Conservation (phyloP, 768 basidiomycete species). For the Zangia roseola region DNA sequence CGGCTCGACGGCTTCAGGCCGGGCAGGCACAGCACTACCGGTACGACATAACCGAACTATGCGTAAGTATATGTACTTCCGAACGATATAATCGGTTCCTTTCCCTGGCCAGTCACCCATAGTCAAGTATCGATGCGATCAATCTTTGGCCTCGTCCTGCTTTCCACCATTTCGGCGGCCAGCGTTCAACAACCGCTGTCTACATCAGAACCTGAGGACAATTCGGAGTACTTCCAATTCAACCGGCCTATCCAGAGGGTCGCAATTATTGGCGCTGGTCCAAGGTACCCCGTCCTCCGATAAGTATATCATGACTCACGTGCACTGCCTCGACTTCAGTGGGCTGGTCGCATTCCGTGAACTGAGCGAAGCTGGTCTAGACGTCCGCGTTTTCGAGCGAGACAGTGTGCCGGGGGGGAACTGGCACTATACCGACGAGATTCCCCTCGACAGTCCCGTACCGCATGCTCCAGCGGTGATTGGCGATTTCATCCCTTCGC, state of each 20-base stretch:
- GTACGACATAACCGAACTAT: no score
- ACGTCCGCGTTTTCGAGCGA: slow-evolving; percentile 19
- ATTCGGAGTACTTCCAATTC: slow-evolving; percentile 6
- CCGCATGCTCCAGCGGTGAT: slow-evolving; percentile 7
- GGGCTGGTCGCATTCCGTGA: slow-evolving; percentile 13
- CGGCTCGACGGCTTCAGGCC: no score
- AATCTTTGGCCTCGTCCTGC: not conserved
- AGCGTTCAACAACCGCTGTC: slow-evolving; percentile 2
- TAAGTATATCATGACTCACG: no score
- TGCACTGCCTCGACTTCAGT: no score
- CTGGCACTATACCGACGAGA: slow-evolving; percentile 20
- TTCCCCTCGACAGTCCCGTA: slow-evolving; percentile 8
- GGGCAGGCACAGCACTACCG: no score
- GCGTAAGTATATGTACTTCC: no score
- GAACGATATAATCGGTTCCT: no score
- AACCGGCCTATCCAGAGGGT: slow-evolving; percentile 13
- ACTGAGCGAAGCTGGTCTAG: slow-evolving; percentile 13
- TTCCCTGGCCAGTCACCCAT: no score
- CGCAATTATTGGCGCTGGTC: slow-evolving; percentile 16
- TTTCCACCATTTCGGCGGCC: not conserved
- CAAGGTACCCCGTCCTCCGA: no score
- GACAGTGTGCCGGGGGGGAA: slow-evolving; percentile 10
- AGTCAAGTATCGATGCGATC: not conserved
- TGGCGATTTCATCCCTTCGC: slow-evolving; percentile 11
- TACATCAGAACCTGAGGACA: not conserved